Evolutionary conservation across 352 stramenopile genomes (phyloP), one percentile per base, ranked within the genome.

Genomic region (Blastocystis hominis): DNA sequence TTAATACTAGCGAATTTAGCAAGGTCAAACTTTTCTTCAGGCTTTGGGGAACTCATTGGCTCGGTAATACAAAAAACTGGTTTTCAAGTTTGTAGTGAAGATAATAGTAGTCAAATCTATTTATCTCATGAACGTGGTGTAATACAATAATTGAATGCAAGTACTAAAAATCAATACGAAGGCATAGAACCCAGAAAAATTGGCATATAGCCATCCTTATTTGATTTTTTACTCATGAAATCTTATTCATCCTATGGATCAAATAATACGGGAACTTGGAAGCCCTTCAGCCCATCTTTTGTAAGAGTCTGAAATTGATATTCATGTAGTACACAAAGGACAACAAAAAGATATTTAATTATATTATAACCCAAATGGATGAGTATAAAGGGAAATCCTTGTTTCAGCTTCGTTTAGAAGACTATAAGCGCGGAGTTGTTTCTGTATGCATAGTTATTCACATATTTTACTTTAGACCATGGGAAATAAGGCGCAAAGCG

Each of bases 251-350:
- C 24, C 24, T 30, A 30, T 30, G 24, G 24, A 30, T 30, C 24
- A 30, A 59, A 17, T 47, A 46, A 42, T 47, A 9, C 13, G 40
- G 72, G 72, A 53, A 84, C 72, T 10, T 84, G 59, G 5, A 84
- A 84, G n/a, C 55, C 72, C 1, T 84, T 84, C 68, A 38, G 47
- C 3, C 72, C 72, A 13, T 54, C 55, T 10, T 36, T 34, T 34
- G 72, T 84, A 34, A 4, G 5, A 68, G 34, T 17, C 34, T 53
- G 10, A 54, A 0, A 24, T 15, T 40, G 5, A 30, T n/a, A 20
- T 20, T 84, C 9, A 84, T 44, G 47, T 84, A 84, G 72, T 84
- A 68, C 68, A 47, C 34, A 24, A 84, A 84, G 55, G 40, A 84
- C 44, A 30, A 30, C 30, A 40, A 34, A 46, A 40, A 20, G 2